phyloP scores from a whole-genome alignment of 2,329 filamentous ascomycete species.

The Colletotrichum limetticola region DNA sequence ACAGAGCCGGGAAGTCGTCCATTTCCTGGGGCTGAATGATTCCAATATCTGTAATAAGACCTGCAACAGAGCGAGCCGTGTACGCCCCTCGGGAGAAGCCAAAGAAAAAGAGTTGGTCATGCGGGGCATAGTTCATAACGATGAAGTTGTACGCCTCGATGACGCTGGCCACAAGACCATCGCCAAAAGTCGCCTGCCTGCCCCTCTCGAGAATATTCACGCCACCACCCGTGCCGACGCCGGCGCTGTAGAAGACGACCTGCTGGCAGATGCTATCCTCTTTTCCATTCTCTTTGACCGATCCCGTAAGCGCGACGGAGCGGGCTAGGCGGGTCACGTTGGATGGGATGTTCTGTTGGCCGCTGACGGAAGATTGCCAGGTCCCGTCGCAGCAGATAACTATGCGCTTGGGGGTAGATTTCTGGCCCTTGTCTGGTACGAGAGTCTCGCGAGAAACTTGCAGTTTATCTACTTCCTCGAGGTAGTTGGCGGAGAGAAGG shows the following conservation, averaged over 20 bases:
- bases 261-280: neutral
- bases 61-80: constrained; percentile 51
- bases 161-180: constrained; percentile 27
- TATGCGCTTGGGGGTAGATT: constrained; percentile 12
- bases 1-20: constrained; percentile 7
- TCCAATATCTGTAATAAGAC: constrained; percentile 45
- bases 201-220: neutral
- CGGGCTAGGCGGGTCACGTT: constrained; percentile 15
- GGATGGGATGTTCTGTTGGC: constrained; percentile 13
- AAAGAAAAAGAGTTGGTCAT: constrained; percentile 48
- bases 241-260: constrained; percentile 1
- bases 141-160: constrained; percentile 51
- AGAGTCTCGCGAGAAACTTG: neutral
- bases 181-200: neutral
- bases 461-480: neutral
- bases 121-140: constrained; percentile 49
- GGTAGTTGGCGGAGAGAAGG: neutral
- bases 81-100: constrained; percentile 54
- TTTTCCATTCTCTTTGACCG: neutral
- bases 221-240: neutral
- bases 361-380: constrained; percentile 25
- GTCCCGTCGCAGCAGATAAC: constrained; percentile 27
- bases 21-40: constrained; percentile 29
- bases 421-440: too few species aligned
- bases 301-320: neutral